Base-by-base conservation (phyloP, 1,284 basidiomycete genomes). In the Apiotrichum sp. region DNA sequence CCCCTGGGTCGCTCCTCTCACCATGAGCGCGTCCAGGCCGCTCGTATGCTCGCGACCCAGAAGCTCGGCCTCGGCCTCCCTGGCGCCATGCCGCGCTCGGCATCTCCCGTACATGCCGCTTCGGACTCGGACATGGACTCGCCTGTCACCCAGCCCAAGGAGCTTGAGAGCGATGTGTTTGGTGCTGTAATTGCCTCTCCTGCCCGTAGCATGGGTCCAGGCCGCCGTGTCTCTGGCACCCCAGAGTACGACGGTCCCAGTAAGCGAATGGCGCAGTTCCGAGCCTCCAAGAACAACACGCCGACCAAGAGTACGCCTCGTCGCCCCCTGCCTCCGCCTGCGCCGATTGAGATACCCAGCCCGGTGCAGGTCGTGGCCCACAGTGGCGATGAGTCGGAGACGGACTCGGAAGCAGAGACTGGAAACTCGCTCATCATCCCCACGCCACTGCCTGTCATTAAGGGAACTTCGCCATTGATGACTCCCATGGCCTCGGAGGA, bases 1-100 rank as follows among this genome's bases (percentile, higher is more conserved):
- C 85, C 86, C 1, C 82, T 86, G 41, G 87, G 86, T n/a, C 81
- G 84, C 16, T 81, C 81, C 9, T 86, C 85, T 67, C 86, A 87
- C 66, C 50, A 58, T 9, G 76, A 78, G 43, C 66, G 76, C 7
- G 63, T 70, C 29, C 65, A 69, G 16, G 73, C 72, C 22, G 72
- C 71, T 13, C 60, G 75, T n/a, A 55, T 68, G 41, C 55, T 77
- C 10, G 75, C 75, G 2, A 74, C 72, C 4, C 70, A 73, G 56
- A 58, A 57, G 22, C 58, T 77, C 3, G 75, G 75, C 22, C 58
- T 74, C n/a, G 75, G 75, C 6, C 61, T 59, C 56, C 66, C 66
- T 9, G 53, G 59, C 32, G n/a, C 35, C 5, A 3, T 44, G 31
- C 47, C 56, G 2, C 42, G 41, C 16, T 33, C 43, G n/a, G 46